Evolutionary conservation across 352 stramenopile species (phyloP).

Genomic region (Thraustotheca clavata): DNA sequence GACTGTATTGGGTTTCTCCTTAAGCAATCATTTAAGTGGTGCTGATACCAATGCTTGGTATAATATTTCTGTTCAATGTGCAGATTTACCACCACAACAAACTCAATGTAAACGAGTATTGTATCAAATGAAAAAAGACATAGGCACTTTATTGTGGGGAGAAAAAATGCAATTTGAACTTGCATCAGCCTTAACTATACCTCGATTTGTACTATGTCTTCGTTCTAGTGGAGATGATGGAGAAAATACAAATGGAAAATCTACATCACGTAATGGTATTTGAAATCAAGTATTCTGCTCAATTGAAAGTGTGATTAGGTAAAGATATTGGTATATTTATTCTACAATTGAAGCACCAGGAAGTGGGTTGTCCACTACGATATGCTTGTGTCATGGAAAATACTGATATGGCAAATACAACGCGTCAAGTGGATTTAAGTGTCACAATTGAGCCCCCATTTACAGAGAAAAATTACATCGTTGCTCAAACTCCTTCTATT

Average conservation of each 20-base stretch:
- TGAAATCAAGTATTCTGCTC: background rate
- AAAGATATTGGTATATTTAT: background rate
- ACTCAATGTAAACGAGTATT: slow-evolving; percentile 6
- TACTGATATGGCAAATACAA: background rate
- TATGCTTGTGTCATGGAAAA: background rate
- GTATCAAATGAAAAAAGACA: slow-evolving; percentile 18
- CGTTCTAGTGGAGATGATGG: background rate
- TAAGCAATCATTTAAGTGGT: background rate
- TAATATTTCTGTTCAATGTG: background rate
- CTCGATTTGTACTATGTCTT: background rate
- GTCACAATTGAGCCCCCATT: background rate
- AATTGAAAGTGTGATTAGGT: background rate
- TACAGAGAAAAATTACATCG: slow-evolving; percentile 1
- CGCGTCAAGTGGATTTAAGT: background rate
- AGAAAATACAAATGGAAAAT: background rate
- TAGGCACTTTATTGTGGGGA: slow-evolving; percentile 16
- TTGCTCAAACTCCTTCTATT: background rate
- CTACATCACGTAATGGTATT: background rate
- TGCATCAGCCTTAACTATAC: background rate
- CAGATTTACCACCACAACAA: background rate
- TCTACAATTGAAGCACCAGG: no score
- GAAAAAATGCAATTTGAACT: slow-evolving; percentile 17
- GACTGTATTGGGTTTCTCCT: background rate
- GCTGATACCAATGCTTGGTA: background rate
- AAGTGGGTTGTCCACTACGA: no score